Evolutionary conservation across 768 basidiomycete species (phyloP).

Genomic region (Leccinellum luteum): DNA sequence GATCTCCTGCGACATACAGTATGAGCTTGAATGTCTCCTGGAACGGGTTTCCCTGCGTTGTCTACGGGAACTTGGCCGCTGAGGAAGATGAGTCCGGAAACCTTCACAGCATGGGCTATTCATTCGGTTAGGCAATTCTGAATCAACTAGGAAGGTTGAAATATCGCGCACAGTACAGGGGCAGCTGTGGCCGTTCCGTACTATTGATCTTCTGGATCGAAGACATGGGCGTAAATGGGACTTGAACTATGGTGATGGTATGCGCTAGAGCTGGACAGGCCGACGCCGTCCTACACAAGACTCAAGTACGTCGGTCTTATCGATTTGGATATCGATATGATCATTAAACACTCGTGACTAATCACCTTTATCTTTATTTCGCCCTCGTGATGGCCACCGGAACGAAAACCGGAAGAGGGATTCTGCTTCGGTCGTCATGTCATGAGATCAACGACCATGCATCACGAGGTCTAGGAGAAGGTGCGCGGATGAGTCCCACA

Average conservation of each 20-base stretch:
- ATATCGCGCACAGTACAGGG: conserved; percentile 12
- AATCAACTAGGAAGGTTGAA: neutral
- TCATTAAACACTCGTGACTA: neutral
- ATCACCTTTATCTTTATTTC: neutral
- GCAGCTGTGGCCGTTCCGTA: conserved; percentile 36
- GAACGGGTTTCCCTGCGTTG: conserved; percentile 45
- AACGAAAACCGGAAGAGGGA: too few relatives aligned
- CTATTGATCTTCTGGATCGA: conserved; percentile 57
- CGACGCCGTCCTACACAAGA: too few relatives aligned
- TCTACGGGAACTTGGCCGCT: conserved; percentile 60
- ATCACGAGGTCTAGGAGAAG: neutral
- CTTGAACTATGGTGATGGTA: neutral
- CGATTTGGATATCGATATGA: conserved; percentile 4
- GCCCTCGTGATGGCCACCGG: neutral
- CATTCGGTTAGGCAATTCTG: neutral
- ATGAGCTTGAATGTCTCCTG: conserved; percentile 58
- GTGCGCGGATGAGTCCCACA: neutral
- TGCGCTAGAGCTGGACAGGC: neutral
- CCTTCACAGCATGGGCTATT: conserved; percentile 55
- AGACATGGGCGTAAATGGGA: conserved; percentile 33
- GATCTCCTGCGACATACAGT: conserved; percentile 39
- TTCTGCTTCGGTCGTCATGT: neutral
- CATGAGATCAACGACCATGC: neutral
- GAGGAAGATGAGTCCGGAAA: conserved; percentile 56
- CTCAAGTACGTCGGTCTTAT: neutral